Evolutionary conservation across 2,329 filamentous ascomycete species (phyloP).

Genomic region (Neofusicoccum sp.): DNA sequence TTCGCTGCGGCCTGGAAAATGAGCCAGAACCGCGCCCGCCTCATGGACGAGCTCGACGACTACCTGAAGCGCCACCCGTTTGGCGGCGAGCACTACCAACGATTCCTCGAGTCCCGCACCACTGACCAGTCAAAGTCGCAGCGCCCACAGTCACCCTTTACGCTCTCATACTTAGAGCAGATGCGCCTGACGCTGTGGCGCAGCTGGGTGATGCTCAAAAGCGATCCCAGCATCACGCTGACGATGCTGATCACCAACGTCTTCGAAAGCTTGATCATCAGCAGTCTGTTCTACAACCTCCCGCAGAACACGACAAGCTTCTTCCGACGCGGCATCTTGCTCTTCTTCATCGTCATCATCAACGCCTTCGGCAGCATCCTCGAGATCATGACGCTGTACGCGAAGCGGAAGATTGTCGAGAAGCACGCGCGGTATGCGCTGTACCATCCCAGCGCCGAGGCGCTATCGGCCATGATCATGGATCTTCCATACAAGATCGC

Average conservation of each 20-base stretch:
- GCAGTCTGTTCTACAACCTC: constrained; percentile 76
- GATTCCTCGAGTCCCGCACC: constrained; percentile 42
- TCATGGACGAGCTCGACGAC: constrained; percentile 48
- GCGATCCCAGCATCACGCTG: constrained; percentile 71
- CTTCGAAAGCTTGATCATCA: constrained; percentile 71
- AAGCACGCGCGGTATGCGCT: constrained; percentile 85
- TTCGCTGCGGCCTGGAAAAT: constrained; percentile 59
- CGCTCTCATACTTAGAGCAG: constrained; percentile 73
- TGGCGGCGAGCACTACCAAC: constrained; percentile 47
- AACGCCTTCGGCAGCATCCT: constrained; percentile 71
- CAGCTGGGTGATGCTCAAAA: constrained; percentile 70
- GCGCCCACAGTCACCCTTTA: constrained; percentile 68
- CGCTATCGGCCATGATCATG: constrained; percentile 77
- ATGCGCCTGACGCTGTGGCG: constrained; percentile 73
- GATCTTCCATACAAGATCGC: constrained; percentile 80
- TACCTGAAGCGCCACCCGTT: constrained; percentile 50
- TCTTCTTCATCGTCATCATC: constrained; percentile 80
- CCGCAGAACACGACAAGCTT: constrained; percentile 64
- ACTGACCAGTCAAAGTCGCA: constrained; percentile 41
- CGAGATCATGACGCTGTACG: constrained; percentile 61
- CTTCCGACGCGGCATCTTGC: constrained; percentile 68
- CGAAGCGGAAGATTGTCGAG: constrained; percentile 87
- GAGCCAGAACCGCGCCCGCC: constrained; percentile 50
- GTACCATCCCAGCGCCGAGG: constrained; percentile 86
- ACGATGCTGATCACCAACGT: constrained; percentile 69